phyloP scores from a whole-genome alignment of 2,329 filamentous ascomycete genomes.

The Sordariomycetes sp. region DNA sequence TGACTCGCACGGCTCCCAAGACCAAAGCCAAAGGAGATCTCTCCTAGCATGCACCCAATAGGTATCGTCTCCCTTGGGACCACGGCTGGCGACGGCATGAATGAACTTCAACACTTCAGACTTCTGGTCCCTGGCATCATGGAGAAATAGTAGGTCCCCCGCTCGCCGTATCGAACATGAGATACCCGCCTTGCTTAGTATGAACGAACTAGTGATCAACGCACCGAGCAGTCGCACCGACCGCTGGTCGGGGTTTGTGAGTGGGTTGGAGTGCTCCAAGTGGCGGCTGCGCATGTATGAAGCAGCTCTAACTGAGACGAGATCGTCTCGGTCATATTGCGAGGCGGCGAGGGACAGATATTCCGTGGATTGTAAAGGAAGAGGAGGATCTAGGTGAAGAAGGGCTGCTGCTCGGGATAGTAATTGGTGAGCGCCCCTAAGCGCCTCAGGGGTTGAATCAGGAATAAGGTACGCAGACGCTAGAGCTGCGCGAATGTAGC shows the following conservation, averaged over 20 bases:
- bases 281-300: slow-evolving; percentile 36
- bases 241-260: slow-evolving; percentile 46
- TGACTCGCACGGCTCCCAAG: slow-evolving; percentile 44
- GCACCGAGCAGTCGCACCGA: slow-evolving; percentile 49
- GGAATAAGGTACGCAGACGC: slow-evolving; percentile 56
- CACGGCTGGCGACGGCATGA: slow-evolving; percentile 31
- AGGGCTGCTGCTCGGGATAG: slow-evolving; percentile 18
- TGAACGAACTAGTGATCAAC: slow-evolving; percentile 45
- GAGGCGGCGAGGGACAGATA: slow-evolving; percentile 9
- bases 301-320: slow-evolving; percentile 26
- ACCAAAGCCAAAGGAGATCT: slow-evolving; percentile 59
- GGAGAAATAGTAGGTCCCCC: slow-evolving; percentile 51
- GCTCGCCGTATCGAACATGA: slow-evolving; percentile 37
- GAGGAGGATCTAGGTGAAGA: slow-evolving; percentile 44
- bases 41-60: slow-evolving; percentile 49
- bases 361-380: slow-evolving; percentile 24
- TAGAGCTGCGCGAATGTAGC: slow-evolving; percentile 55
- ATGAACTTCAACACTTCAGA: slow-evolving; percentile 45
- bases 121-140: slow-evolving; percentile 51
- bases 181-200: slow-evolving; percentile 36
- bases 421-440: slow-evolving; percentile 17
- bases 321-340: slow-evolving; percentile 15
- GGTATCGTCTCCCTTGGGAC: slow-evolving; percentile 45
- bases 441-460: slow-evolving; percentile 40
- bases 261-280: slow-evolving; percentile 42